These are phyloP conservation scores for Chernovozyma aurita DNA, from an alignment of 1,139 yeast genomes.

Conservation along the genomic window DNA sequence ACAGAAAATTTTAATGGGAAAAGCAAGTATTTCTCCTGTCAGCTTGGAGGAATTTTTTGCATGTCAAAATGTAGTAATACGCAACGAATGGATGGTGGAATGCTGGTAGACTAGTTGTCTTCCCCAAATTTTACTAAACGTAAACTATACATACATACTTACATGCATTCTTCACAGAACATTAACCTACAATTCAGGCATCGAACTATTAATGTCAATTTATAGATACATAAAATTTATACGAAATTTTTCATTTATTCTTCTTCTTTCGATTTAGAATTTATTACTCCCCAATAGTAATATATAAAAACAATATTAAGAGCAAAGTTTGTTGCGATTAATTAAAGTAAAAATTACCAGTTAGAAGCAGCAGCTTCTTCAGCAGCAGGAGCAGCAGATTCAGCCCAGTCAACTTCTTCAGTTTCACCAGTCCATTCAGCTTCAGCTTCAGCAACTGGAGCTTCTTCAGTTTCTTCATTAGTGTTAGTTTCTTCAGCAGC, in stretches of 20 bases:
- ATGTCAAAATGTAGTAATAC: no score
- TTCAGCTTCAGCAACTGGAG: constrained; percentile 47
- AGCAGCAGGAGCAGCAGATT: constrained; percentile 64
- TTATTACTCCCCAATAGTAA: constrained; percentile 12
- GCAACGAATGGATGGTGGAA: no score
- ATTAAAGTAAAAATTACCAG: constrained; percentile 32
- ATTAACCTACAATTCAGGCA: no score
- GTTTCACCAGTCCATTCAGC: constrained; percentile 54
- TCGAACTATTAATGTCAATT: background rate
- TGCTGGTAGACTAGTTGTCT: no score
- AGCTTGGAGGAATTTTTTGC: no score
- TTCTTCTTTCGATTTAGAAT: constrained; percentile 9
- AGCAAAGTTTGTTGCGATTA: constrained; percentile 4
- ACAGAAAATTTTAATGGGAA: no score
- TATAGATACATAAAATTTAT: constrained; percentile 2
- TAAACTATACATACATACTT: no score
- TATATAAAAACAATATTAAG: constrained; percentile 7
- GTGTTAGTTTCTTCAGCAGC: constrained; percentile 62
- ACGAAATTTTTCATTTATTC: constrained; percentile 11
- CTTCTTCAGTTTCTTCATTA: constrained; percentile 46
- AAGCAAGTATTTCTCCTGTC: no score
- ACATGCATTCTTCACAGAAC: no score
- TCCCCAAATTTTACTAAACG: no score
- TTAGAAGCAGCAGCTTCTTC: constrained; percentile 73
- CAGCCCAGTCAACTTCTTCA: constrained; percentile 63